Conservation (phyloP, 192 early-diverging fungal genomes). For the Oehlia diaphana region DNA sequence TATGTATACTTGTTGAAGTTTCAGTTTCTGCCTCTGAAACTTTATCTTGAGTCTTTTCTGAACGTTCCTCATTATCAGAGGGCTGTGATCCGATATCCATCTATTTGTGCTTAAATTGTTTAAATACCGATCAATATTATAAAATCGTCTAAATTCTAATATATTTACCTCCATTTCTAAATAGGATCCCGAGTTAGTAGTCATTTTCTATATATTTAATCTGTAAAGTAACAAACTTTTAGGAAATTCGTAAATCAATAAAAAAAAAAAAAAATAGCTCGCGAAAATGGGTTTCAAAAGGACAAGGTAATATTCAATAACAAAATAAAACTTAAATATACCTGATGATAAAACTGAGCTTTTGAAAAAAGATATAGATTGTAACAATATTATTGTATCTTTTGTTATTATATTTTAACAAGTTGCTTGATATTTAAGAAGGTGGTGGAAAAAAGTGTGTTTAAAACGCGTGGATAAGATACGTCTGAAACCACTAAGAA, state of each 20-base stretch:
- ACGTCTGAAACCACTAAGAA: not conserved
- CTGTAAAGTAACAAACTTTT: not conserved
- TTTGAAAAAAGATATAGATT: not conserved
- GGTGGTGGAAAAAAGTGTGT: not conserved
- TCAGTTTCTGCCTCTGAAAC: slow-evolving; percentile 1
- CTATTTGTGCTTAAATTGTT: not conserved
- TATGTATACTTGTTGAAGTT: not conserved
- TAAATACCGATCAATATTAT: not conserved
- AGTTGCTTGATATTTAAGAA: not conserved
- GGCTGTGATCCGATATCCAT: not conserved
- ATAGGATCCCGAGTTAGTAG: not conserved
- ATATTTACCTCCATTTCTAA: not conserved
- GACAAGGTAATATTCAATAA: not conserved
- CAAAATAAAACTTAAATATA: not conserved
- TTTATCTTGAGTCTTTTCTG: not conserved
- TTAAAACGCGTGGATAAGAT: not conserved
- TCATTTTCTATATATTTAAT: not conserved
- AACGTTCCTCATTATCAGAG: not conserved
- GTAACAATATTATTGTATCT: no score
- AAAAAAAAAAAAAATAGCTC: not conserved
- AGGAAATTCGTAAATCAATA: not conserved
- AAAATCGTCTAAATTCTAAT: not conserved
- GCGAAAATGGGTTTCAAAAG: not conserved
- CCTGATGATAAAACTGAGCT: not conserved
- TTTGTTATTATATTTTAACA: not conserved